These are phyloP conservation scores for Lantana camara DNA, from an alignment of 257 asterid species.

Conservation along the genomic window DNA sequence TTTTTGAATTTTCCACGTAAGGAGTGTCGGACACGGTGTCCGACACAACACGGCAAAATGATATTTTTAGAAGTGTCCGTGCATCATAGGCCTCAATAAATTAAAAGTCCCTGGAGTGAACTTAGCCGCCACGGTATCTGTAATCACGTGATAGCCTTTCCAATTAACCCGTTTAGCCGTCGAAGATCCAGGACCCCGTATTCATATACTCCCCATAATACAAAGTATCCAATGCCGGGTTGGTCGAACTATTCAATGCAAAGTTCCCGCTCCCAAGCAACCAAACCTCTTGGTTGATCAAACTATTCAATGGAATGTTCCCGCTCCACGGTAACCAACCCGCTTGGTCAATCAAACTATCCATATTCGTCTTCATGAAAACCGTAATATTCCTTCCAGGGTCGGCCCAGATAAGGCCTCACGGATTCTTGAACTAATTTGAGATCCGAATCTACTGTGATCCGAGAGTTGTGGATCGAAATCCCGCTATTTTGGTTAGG, in stretches of 20 bases:
- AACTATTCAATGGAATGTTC: no score
- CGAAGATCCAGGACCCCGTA: constrained; percentile 80
- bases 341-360: no score
- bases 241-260: no score
- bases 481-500: constrained; percentile 87
- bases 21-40: no score
- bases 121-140: constrained; percentile 62
- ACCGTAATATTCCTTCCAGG: constrained; percentile 78
- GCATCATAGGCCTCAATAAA: no score
- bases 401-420: constrained; percentile 78
- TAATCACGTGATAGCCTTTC: constrained; percentile 79
- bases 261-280: constrained; percentile 81
- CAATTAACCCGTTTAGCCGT: constrained; percentile 70
- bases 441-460: constrained; percentile 65
- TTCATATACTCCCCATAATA: constrained; percentile 83
- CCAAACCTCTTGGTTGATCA: constrained; percentile 82
- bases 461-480: constrained; percentile 57
- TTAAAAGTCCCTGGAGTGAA: constrained; percentile 71
- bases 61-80: no score
- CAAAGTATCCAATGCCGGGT: no score
- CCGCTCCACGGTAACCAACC: no score
- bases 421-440: constrained; percentile 55
- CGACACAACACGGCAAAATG: no score
- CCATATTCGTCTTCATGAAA: constrained; percentile 62
- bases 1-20: no score